Percentiles rank a stretch among this genome's conserved stretches.
Evolutionary conservation across 1,284 basidiomycete species (phyloP).

Genomic region (Taiwanofungus camphoratus): DNA sequence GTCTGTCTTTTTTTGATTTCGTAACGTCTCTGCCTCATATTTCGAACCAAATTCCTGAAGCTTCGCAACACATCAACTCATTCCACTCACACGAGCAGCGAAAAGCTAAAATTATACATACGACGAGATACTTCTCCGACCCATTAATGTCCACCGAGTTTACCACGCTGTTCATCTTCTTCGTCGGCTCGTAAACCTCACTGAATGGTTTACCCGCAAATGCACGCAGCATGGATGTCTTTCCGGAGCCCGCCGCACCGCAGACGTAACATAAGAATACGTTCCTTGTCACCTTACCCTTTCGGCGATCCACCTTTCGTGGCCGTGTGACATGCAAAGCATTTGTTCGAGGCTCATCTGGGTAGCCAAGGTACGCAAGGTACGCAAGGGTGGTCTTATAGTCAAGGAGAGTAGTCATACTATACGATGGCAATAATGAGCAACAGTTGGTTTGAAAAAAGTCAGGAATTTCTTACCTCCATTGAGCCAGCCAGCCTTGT

Average conservation of each 20-base stretch:
- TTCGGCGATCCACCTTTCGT: slow-evolving; percentile 81
- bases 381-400: slow-evolving; percentile 90
- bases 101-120: slow-evolving; percentile 37
- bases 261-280: slow-evolving; percentile 92
- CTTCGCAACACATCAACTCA: slow-evolving; percentile 34
- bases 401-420: slow-evolving; percentile 95
- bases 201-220: slow-evolving; percentile 82
- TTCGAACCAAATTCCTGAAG: slow-evolving; percentile 96
- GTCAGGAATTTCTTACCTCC: slow-evolving; percentile 61
- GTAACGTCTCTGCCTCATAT: slow-evolving; percentile 88
- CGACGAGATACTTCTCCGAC: slow-evolving; percentile 93
- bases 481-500: slow-evolving; percentile 97
- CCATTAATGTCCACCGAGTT: slow-evolving; percentile 94
- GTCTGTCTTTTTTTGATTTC: slow-evolving; percentile 88
- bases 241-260: slow-evolving; percentile 94
- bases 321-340: slow-evolving; percentile 81
- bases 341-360: slow-evolving; percentile 66
- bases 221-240: slow-evolving; percentile 81
- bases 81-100: neutral
- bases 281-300: slow-evolving; percentile 82
- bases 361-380: slow-evolving; percentile 92
- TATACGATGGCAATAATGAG: slow-evolving; percentile 26
- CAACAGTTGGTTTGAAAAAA: neutral
- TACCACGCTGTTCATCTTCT: slow-evolving; percentile 87
- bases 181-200: slow-evolving; percentile 79